Evolutionary conservation across 202 grass and related monocot genomes (phyloP), one percentile per base, ranked within the genome.

Genomic region (Setaria italica): DNA sequence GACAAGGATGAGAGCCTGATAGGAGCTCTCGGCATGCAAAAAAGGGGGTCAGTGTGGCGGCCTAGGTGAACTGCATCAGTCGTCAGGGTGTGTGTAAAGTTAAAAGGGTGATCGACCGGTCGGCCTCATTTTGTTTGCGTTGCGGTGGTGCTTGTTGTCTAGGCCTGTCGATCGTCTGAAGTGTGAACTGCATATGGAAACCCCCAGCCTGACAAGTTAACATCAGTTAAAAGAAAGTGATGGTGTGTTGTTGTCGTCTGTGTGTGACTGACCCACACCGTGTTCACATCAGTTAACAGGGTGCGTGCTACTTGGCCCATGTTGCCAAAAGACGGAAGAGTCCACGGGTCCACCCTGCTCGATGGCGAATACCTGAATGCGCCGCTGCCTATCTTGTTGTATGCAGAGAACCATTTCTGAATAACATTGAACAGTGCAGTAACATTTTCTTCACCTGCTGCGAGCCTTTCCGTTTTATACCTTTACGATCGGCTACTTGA

Each of bases 141-240:
- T 85, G 66, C 67, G 4, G 55, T 57, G n/a, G 55, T 13, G 59
- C 4, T 55, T 19, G 7, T 4, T 60, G 57, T 9, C 56, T 74
- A 51, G 17, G 33, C 45, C 5, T 21, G 35, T 43, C 3, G 34
- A 46, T 9, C 43, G 39, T 46, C 43, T 45, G 4, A 4, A 47
- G 62, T 76, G 78, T 87, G 60, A 81, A 68, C 60, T 37, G 37
- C 39, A 10, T 10, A 17, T 67, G 72, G 30, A 55, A 57, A 57
- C 5, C 56, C 63, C 15, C 67, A 14, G 67, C 46, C 50, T 65
- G 57, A 54, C 37, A 80, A 6, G 53, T 65, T 56, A 15, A 55
- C 37, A 6, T 67, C 58, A 87, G 34, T 42, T 8, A 11, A 67
- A 56, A 76, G 37, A 47, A 15, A 53, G 32, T 32, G 34, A 66